Percentiles rank a stretch among this genome's conserved stretches.
These are phyloP conservation scores for Colletotrichum brevisporum DNA, from an alignment of 2,329 filamentous ascomycete genomes.

Conservation along the genomic window DNA sequence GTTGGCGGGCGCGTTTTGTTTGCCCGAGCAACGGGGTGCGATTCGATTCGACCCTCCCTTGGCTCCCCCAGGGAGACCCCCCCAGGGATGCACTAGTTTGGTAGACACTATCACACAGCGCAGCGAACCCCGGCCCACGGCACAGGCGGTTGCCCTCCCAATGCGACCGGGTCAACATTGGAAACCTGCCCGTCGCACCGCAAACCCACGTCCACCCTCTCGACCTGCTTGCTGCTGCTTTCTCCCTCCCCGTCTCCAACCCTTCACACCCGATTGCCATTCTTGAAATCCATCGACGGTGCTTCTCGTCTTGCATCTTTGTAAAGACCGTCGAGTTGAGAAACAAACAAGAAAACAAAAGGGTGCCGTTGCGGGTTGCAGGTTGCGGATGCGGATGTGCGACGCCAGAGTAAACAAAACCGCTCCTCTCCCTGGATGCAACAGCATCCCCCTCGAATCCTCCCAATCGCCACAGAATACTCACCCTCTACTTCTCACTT, in stretches of 20 bases:
- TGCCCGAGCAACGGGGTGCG: constrained; percentile 35
- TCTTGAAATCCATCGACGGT: not conserved
- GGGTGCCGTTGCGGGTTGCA: too few species aligned
- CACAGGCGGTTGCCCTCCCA: constrained; percentile 37
- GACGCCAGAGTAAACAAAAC: constrained; percentile 36
- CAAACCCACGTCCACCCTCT: not conserved
- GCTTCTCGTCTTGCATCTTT: constrained; percentile 1
- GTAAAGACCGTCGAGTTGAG: too few species aligned
- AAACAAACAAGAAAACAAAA: too few species aligned
- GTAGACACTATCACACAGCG: too few species aligned
- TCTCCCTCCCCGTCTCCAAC: constrained; percentile 3
- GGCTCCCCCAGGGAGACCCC: too few species aligned
- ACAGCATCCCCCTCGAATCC: constrained; percentile 11
- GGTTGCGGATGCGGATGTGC: constrained; percentile 21
- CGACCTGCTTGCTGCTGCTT: not conserved
- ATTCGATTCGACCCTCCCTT: too few species aligned
- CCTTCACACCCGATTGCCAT: not conserved
- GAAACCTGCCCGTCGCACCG: constrained; percentile 22
- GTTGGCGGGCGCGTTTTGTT: constrained; percentile 35
- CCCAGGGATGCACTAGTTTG: too few species aligned
- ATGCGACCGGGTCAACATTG: constrained; percentile 35
- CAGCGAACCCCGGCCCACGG: constrained; percentile 14
- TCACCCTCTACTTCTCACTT: not conserved
- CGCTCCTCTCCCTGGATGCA: constrained; percentile 12
- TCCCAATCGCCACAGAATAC: not conserved